Base-by-base conservation (phyloP, 106 monocot genomes). In the Ottelia alismoides region DNA sequence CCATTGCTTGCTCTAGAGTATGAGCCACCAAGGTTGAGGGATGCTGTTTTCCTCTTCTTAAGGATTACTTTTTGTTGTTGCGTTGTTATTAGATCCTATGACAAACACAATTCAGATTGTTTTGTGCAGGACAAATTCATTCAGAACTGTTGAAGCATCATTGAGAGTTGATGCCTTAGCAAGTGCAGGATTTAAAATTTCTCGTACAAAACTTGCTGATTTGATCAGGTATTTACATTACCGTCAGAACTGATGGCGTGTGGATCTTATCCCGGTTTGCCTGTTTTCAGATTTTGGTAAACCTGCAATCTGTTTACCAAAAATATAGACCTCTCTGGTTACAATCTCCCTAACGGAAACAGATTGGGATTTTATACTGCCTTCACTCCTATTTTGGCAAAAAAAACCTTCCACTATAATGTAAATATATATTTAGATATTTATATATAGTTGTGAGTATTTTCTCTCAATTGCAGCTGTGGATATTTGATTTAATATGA, bases 161-260 rank as follows among this genome's bases (percentile, higher is more conserved):
- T 56, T 89, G 51, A 69, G 96, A 45, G 74, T 98, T 62, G 96
- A 98, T 85, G 89, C 96, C 49, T 31, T 98, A 45, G 96, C 89
- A 54, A 98, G 96, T 70, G 89, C 96, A 56, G 96, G 96, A 74
- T 98, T 89, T 68, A 98, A 85, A 48, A 85, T 98, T 71, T 98
- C 96, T 55, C 85, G 96, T 29, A 77, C 96, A 40, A 89, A 98
- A 62, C 82, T 98, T 70, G 96, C 73, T 67, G 62, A 63, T 53
- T 58, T 85, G 40, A 98, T 98, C 73, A 89, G 96, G 94, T 96
- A 64, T 4, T 2, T 43, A 16, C 6, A 43, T 43, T 43, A 6
- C 16, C 40, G 16, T 43, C 6, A 43, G 10, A 7, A 7, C 16
- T 16, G 6, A 43, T 16, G 16, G 16, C 6, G 10, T 43, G 40